Conservation (phyloP, 1,284 basidiomycete species). For the Leccinum pseudoinsigne region DNA sequence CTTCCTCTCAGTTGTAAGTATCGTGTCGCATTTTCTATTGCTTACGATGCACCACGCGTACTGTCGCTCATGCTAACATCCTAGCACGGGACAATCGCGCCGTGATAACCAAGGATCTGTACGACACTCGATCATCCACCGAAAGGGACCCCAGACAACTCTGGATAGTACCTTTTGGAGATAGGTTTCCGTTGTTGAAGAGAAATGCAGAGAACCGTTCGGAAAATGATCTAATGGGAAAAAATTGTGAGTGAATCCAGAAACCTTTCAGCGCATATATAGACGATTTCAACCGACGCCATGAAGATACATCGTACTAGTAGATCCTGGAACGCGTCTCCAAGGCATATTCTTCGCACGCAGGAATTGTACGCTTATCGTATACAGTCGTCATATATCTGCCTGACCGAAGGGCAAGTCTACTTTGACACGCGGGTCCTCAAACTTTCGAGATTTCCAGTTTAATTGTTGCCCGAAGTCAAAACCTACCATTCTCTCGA, state of each 20-base stretch:
- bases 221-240: neutral
- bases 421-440: constrained; percentile 83
- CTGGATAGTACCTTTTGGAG: neutral
- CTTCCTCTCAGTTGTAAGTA: constrained; percentile 68
- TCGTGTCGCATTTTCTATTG: constrained; percentile 12
- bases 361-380: constrained; percentile 75
- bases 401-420: constrained; percentile 80
- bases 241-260: neutral
- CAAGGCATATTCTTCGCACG: constrained; percentile 77
- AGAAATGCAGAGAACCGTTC: neutral
- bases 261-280: neutral
- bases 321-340: constrained; percentile 85
- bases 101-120: constrained; percentile 79
- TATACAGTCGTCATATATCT: constrained; percentile 72
- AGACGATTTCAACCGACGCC: constrained; percentile 49
- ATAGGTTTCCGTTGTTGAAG: neutral
- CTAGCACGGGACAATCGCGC: constrained; percentile 64
- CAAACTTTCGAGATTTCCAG: constrained; percentile 83
- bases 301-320: constrained; percentile 78
- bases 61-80: constrained; percentile 4
- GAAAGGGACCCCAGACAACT: neutral
- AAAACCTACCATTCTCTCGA: constrained; percentile 74
- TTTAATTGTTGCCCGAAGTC: constrained; percentile 82
- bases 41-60: constrained; percentile 18
- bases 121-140: neutral